phyloP scores from a whole-genome alignment of 2,329 filamentous ascomycete genomes.

The Elsinoe ampelina region DNA sequence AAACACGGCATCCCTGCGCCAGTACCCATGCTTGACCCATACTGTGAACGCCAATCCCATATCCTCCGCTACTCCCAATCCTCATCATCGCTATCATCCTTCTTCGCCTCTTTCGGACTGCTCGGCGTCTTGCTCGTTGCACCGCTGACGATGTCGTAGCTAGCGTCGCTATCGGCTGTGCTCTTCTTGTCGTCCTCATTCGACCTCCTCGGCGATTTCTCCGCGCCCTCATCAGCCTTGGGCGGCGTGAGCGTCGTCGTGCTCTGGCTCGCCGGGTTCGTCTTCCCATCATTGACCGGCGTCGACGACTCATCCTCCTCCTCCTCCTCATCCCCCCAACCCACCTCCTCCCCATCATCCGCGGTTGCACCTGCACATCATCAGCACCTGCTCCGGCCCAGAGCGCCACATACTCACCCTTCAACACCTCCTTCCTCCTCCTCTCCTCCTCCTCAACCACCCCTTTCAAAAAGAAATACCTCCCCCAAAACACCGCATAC shows the following conservation, averaged over 20 bases:
- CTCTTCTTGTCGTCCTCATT: slow-evolving; percentile 64
- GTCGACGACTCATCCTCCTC: slow-evolving; percentile 28
- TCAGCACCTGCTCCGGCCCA: neutral
- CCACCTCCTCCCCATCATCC: slow-evolving; percentile 63
- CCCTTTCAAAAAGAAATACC: slow-evolving; percentile 91
- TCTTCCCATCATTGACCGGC: slow-evolving; percentile 21
- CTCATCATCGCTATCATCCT: slow-evolving; percentile 28
- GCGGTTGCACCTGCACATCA: slow-evolving; percentile 50
- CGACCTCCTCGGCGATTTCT: slow-evolving; percentile 60
- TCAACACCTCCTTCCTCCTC: slow-evolving; percentile 76
- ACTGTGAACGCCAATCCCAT: neutral
- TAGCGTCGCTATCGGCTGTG: slow-evolving; percentile 85
- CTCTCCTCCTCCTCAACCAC: slow-evolving; percentile 90
- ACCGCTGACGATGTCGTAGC: slow-evolving; percentile 81
- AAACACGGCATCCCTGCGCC: neutral
- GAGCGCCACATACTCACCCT: slow-evolving; percentile 29
- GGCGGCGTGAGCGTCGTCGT: slow-evolving; percentile 15
- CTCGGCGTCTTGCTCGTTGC: slow-evolving; percentile 67
- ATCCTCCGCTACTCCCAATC: slow-evolving; percentile 28
- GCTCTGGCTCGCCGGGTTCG: slow-evolving; percentile 13
- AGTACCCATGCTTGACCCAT: neutral
- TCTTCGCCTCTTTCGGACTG: slow-evolving; percentile 49
- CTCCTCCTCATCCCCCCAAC: slow-evolving; percentile 57
- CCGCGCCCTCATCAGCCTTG: slow-evolving; percentile 29
- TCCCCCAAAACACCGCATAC: slow-evolving; percentile 82